Conservation (phyloP, 2,329 filamentous ascomycete genomes). For the Arthroderma sp. region DNA sequence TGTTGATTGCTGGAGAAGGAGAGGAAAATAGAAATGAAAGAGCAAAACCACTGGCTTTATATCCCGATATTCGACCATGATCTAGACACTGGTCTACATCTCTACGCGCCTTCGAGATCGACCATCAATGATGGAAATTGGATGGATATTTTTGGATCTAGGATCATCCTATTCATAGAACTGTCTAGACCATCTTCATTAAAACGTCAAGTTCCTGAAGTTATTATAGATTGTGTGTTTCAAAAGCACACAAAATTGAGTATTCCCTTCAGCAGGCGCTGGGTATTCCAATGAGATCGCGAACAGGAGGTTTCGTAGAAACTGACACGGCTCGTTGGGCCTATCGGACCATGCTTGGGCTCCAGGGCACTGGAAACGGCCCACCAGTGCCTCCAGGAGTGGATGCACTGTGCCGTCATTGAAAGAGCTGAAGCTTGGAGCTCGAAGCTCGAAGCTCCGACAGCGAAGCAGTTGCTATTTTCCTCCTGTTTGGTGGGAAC, state of each 20-base stretch:
- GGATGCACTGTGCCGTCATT: not conserved
- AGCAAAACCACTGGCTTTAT: not conserved
- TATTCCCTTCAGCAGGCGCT: not conserved
- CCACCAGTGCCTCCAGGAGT: not conserved
- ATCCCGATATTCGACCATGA: not conserved
- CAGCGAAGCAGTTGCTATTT: not conserved
- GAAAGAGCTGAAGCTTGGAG: not conserved
- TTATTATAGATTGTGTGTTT: not conserved
- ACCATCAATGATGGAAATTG: not conserved
- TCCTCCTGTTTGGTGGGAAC: not conserved
- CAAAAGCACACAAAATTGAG: not conserved
- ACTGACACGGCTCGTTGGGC: not conserved
- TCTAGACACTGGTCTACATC: not conserved
- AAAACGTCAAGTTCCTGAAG: not conserved
- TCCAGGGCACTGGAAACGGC: not conserved
- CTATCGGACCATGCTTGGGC: not conserved
- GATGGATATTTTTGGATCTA: not conserved
- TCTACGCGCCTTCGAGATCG: not conserved
- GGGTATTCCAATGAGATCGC: not conserved
- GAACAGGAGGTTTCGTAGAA: not conserved
- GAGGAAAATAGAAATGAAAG: slow-evolving; percentile 4
- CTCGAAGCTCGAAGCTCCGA: not conserved
- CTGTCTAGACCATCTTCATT: not conserved
- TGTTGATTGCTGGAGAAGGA: slow-evolving; percentile 1
- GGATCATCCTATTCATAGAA: not conserved